Evolutionary conservation across 768 basidiomycete species (phyloP).

Genomic region (Strobilomyces confusus): DNA sequence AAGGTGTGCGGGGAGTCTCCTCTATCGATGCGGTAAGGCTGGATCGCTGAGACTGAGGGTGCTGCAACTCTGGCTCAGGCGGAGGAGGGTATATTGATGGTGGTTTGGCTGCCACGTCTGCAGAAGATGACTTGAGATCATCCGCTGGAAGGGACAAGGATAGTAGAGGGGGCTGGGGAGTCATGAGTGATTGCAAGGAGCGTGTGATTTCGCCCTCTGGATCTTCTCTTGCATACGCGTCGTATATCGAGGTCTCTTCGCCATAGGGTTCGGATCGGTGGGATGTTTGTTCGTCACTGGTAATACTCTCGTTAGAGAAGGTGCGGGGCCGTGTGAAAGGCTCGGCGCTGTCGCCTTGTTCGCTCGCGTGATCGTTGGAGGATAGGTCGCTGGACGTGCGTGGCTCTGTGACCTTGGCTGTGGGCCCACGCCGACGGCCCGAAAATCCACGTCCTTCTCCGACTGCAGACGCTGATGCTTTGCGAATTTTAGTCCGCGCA

Average conservation of each 20-base stretch:
- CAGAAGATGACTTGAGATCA: conserved; percentile 2
- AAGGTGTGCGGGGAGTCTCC: conserved; percentile 54
- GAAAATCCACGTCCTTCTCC: conserved; percentile 82
- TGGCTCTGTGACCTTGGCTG: conserved; percentile 33
- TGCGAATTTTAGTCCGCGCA: conserved; percentile 94
- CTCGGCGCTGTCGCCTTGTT: conserved; percentile 55
- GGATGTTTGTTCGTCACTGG: conserved; percentile 38
- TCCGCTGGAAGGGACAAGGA: conserved; percentile 25
- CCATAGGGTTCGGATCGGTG: conserved; percentile 69
- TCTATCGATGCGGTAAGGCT: conserved; percentile 30
- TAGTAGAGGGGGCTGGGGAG: conserved; percentile 18
- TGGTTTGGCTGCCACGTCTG: conserved; percentile 16
- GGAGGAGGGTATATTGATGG: conserved; percentile 34
- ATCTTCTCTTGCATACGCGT: conserved; percentile 67
- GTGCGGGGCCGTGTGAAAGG: conserved; percentile 33
- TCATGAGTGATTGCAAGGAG: conserved; percentile 18
- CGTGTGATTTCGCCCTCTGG: conserved; percentile 38
- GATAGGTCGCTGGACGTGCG: conserved; percentile 71
- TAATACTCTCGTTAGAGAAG: conserved; percentile 35
- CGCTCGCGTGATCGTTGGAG: conserved; percentile 47
- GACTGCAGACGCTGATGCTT: conserved; percentile 69
- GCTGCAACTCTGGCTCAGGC: conserved; percentile 47
- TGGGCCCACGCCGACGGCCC: conserved; percentile 27
- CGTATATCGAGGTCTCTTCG: conserved; percentile 80
- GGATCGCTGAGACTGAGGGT: conserved; percentile 61